Evolutionary conservation across 306 rosid species (phyloP).

Genomic region (Lathyrus oleraceus): DNA sequence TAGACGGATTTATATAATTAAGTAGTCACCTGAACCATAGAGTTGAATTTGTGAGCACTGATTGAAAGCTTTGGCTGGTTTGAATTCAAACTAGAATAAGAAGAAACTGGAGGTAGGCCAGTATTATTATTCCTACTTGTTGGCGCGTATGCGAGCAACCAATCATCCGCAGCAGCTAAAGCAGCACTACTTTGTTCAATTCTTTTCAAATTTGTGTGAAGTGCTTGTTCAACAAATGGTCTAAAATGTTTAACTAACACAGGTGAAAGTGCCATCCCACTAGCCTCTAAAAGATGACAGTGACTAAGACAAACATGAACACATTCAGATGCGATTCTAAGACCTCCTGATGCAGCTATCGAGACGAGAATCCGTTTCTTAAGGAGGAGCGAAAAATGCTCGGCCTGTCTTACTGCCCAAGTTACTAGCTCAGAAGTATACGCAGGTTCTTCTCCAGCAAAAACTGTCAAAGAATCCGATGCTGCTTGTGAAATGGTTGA

Average conservation of each 20-base stretch:
- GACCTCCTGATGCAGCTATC: slow-evolving; percentile 71
- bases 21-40: slow-evolving; percentile 77
- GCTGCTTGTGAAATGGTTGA: slow-evolving; percentile 76
- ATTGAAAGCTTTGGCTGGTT: slow-evolving; percentile 75
- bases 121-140: slow-evolving; percentile 36
- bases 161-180: slow-evolving; percentile 76
- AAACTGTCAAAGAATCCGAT: slow-evolving; percentile 65
- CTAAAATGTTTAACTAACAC: slow-evolving; percentile 61
- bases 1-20: not conserved
- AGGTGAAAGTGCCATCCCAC: slow-evolving; percentile 81
- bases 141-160: slow-evolving; percentile 62
- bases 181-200: slow-evolving; percentile 83
- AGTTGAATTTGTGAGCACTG: slow-evolving; percentile 77
- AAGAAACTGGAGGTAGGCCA: slow-evolving; percentile 46
- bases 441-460: slow-evolving; percentile 76
- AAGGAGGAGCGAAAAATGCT: slow-evolving; percentile 49
- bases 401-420: slow-evolving; percentile 81
- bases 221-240: slow-evolving; percentile 66
- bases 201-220: slow-evolving; percentile 61
- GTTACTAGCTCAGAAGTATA: slow-evolving; percentile 86
- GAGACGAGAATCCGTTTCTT: slow-evolving; percentile 70
- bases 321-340: slow-evolving; percentile 76
- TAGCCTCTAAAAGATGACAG: slow-evolving; percentile 65
- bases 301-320: slow-evolving; percentile 74
- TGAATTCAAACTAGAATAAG: slow-evolving; percentile 35